phyloP scores from a whole-genome alignment of 2,329 filamentous ascomycete genomes.

The Aspergillus niger region DNA sequence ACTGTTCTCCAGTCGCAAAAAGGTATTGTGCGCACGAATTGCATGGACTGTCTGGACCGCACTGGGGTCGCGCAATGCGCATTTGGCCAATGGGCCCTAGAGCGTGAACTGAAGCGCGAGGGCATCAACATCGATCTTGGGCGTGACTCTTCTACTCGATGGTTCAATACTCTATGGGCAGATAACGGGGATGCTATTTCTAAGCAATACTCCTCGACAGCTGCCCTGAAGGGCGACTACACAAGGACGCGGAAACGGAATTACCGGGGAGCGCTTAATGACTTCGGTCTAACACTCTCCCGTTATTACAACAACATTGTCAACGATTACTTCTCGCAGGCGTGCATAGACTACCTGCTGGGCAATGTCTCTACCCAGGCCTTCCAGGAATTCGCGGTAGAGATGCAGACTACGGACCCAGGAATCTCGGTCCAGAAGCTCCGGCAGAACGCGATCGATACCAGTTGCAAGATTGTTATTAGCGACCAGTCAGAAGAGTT shows the following conservation, averaged over 20 bases:
- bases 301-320: slow-evolving; percentile 81
- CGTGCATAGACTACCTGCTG: slow-evolving; percentile 89
- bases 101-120: slow-evolving; percentile 73
- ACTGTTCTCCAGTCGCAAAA: slow-evolving; percentile 56
- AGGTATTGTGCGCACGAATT: slow-evolving; percentile 89
- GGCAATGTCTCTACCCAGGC: slow-evolving; percentile 82
- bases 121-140: slow-evolving; percentile 76
- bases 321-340: slow-evolving; percentile 95
- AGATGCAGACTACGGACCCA: slow-evolving; percentile 91
- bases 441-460: slow-evolving; percentile 85
- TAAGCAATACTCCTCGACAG: slow-evolving; percentile 92
- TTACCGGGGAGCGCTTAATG: slow-evolving; percentile 86
- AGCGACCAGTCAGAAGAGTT: slow-evolving; percentile 82
- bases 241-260: slow-evolving; percentile 88
- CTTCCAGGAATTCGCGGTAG: slow-evolving; percentile 91
- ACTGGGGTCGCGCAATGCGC: slow-evolving; percentile 96
- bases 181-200: slow-evolving; percentile 97
- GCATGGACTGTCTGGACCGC: slow-evolving; percentile 96
- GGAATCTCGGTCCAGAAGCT: slow-evolving; percentile 83
- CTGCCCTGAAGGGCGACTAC: slow-evolving; percentile 94
- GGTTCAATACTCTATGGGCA: slow-evolving; percentile 97
- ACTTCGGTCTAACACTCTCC: slow-evolving; percentile 84
- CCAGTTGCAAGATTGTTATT: slow-evolving; percentile 82
- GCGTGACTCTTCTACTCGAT: slow-evolving; percentile 75
- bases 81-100: slow-evolving; percentile 79